A percentile compares a stretch with the other conserved stretches of the same genome.
phyloP scores from a whole-genome alignment of 2,329 filamentous ascomycete species.

The Biscogniauxia marginata region DNA sequence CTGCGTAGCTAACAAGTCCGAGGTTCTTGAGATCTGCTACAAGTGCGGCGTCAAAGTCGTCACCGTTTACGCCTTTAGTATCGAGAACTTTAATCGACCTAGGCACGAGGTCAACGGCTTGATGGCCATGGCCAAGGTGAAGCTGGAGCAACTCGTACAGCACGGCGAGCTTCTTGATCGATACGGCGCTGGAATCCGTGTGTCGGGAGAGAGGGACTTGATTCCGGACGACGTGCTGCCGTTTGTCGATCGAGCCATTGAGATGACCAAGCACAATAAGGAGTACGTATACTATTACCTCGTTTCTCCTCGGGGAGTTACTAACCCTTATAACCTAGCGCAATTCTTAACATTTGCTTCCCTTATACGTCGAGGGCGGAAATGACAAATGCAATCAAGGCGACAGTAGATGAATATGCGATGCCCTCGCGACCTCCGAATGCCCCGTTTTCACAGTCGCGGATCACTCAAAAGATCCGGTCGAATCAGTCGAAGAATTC shows the following conservation, averaged over 20 bases:
- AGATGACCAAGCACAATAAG: slow-evolving; percentile 84
- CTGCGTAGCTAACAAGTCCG: slow-evolving; percentile 14
- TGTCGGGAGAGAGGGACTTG: slow-evolving; percentile 81
- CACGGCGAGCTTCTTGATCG: slow-evolving; percentile 91
- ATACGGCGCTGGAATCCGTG: slow-evolving; percentile 83
- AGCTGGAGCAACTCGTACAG: slow-evolving; percentile 85
- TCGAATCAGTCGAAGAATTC: slow-evolving; percentile 57
- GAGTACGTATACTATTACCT: slow-evolving; percentile 48
- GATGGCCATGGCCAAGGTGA: slow-evolving; percentile 97
- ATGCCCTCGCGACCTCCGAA: slow-evolving; percentile 64
- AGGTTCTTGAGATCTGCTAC: slow-evolving; percentile 97
- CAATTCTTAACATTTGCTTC: slow-evolving; percentile 87
- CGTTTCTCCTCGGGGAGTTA: neutral
- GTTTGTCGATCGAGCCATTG: slow-evolving; percentile 81
- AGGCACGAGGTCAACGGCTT: slow-evolving; percentile 95
- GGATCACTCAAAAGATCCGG: slow-evolving; percentile 83
- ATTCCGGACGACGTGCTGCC: slow-evolving; percentile 85
- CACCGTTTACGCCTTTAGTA: slow-evolving; percentile 97
- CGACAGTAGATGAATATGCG: slow-evolving; percentile 84
- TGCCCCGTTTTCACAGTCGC: slow-evolving; percentile 80
- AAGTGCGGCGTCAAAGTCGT: slow-evolving; percentile 95
- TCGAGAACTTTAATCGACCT: slow-evolving; percentile 97
- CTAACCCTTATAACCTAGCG: slow-evolving; percentile 35
- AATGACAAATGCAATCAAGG: slow-evolving; percentile 85
- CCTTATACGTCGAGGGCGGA: slow-evolving; percentile 96